Percentiles rank a stretch among this genome's conserved stretches.
phyloP scores from a whole-genome alignment of 768 basidiomycete genomes.

The Phylloporus arenicola region DNA sequence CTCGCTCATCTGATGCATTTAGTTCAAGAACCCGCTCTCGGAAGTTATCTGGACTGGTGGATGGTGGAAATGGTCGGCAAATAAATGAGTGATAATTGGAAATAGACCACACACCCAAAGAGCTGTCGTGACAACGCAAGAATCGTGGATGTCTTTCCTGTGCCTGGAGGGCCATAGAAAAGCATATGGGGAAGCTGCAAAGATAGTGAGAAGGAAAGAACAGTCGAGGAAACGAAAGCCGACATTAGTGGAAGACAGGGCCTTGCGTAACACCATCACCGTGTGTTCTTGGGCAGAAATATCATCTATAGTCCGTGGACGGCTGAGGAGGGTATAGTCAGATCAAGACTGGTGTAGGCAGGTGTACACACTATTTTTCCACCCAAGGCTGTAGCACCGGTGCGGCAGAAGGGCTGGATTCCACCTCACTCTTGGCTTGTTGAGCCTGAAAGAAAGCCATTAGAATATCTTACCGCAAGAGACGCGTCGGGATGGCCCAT shows the following conservation, averaged over 20 bases:
- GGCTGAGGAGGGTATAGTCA: conserved; percentile 43
- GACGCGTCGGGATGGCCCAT: conserved; percentile 45
- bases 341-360: neutral
- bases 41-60: conserved; percentile 87
- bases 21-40: conserved; percentile 89
- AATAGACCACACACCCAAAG: conserved; percentile 65
- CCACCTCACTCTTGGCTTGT: conserved; percentile 34
- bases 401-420: conserved; percentile 44
- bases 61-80: neutral
- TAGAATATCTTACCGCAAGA: neutral
- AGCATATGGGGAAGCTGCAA: conserved; percentile 96
- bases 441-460: conserved; percentile 68
- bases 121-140: conserved; percentile 89
- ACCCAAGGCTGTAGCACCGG: conserved; percentile 88
- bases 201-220: conserved; percentile 8
- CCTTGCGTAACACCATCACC: conserved; percentile 85
- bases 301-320: conserved; percentile 97
- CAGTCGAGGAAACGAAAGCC: neutral
- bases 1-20: conserved; percentile 98
- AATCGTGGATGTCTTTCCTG: conserved; percentile 98
- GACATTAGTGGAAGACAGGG: conserved; percentile 89
- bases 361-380: conserved; percentile 84
- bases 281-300: conserved; percentile 97
- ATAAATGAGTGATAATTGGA: neutral
- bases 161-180: conserved; percentile 98